Conservation (phyloP, 441 rosid species). For the Brassica hybrid region DNA sequence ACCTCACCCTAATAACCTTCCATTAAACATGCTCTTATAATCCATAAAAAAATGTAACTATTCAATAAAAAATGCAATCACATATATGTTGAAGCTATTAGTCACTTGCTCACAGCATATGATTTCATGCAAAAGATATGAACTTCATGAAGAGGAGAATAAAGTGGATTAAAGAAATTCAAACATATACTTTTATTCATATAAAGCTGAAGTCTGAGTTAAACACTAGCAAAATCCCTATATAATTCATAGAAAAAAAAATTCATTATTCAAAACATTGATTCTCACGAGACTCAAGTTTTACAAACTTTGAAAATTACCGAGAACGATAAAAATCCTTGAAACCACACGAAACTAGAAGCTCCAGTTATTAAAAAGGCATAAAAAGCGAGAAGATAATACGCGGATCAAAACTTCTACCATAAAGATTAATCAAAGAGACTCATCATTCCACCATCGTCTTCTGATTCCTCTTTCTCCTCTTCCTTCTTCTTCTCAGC, state of each 20-base stretch:
- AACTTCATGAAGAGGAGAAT: neutral
- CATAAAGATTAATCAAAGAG: slow-evolving; percentile 34
- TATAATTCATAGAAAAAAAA: neutral
- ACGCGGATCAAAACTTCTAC: slow-evolving; percentile 1
- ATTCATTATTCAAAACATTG: neutral
- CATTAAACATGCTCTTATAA: neutral
- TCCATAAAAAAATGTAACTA: neutral
- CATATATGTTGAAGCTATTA: neutral
- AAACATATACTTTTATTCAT: neutral
- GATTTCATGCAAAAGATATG: neutral
- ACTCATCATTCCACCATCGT: slow-evolving; percentile 41
- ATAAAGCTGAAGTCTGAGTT: neutral
- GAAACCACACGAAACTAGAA: slow-evolving; percentile 20
- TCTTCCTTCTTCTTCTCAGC: slow-evolving; percentile 40
- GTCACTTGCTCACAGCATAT: neutral
- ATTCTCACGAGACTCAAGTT: no score
- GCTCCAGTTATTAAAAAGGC: slow-evolving; percentile 8
- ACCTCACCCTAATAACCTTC: no score
- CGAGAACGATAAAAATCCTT: neutral
- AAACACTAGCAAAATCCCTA: neutral
- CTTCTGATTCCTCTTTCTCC: slow-evolving; percentile 42
- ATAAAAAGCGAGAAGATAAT: neutral
- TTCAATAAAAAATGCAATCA: neutral
- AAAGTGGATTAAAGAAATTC: neutral
- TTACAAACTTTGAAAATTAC: no score